Conservation (phyloP, 202 grass and related monocot genomes). For the Alloteropsis angusta region DNA sequence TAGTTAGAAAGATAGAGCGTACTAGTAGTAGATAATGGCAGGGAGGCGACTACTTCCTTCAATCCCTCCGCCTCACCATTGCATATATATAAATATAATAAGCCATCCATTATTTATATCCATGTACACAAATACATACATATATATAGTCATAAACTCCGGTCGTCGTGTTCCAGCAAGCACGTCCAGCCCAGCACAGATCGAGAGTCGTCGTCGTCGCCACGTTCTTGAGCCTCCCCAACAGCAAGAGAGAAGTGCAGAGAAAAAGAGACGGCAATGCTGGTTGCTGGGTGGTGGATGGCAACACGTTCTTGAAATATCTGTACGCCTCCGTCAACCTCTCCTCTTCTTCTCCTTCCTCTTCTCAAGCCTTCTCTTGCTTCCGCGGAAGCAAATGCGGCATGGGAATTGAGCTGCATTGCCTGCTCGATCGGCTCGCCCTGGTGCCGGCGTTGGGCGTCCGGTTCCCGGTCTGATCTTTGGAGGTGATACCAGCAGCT, state of each 20-base stretch:
- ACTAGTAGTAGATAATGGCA: constrained; percentile 6
- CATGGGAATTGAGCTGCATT: constrained; percentile 11
- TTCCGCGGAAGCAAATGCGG: neutral
- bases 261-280: neutral
- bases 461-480: neutral
- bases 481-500: neutral
- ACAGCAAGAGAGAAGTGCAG: constrained; percentile 18
- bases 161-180: constrained; percentile 23
- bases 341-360: neutral
- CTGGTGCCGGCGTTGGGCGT: neutral
- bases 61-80: neutral
- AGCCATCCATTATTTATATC: neutral
- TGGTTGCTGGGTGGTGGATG: neutral
- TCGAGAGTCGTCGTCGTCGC: constrained; percentile 30
- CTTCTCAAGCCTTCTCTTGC: neutral
- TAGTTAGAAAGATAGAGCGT: neutral
- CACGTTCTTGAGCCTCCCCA: constrained; percentile 29
- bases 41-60: constrained; percentile 30
- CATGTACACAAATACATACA: neutral
- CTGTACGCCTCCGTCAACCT: neutral
- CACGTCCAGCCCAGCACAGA: neutral
- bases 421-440: neutral
- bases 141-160: neutral
- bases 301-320: constrained; percentile 14
- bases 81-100: constrained; percentile 3